Evolutionary conservation across 805 yeast species (phyloP).

Genomic region (Candida ovalis): DNA sequence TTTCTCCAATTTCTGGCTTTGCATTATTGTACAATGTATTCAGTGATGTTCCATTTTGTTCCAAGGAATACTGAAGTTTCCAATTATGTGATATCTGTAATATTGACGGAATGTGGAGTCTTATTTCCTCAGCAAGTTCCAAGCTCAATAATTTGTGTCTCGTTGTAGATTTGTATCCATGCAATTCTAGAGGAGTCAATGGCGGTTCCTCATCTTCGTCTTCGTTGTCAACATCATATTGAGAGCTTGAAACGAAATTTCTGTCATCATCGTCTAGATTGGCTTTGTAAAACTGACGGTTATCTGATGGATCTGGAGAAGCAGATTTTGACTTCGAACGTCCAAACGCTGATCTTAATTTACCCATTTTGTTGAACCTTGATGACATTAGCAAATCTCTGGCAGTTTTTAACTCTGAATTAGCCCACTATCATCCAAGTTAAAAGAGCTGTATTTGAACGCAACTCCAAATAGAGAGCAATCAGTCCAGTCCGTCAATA

Average conservation of each 20-base stretch:
- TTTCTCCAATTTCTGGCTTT: conserved; percentile 41
- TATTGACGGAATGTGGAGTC: conserved; percentile 72
- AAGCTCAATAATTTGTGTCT: conserved; percentile 48
- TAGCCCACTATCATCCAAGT: too few species aligned
- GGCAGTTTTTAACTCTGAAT: too few species aligned
- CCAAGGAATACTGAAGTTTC: conserved; percentile 77
- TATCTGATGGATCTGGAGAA: conserved; percentile 8
- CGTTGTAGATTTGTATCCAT: conserved; percentile 60
- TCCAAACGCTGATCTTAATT: conserved; percentile 16
- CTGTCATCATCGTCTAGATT: background rate
- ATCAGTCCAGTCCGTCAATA: too few species aligned
- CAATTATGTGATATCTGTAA: conserved; percentile 75
- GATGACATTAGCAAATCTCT: background rate
- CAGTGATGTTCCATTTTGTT: conserved; percentile 87
- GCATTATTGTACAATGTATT: conserved; percentile 66
- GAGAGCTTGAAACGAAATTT: background rate
- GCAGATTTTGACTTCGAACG: conserved; percentile 11
- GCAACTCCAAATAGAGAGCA: too few species aligned
- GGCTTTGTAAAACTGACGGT: background rate
- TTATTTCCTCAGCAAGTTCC: conserved; percentile 70
- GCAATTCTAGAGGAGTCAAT: conserved; percentile 50
- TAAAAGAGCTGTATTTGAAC: too few species aligned
- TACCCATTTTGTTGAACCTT: conserved; percentile 1
- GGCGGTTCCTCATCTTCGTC: conserved; percentile 35
- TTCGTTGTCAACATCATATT: conserved; percentile 1